Conservation (phyloP, 139 green algal genomes). For the Chlorella ohadii region DNA sequence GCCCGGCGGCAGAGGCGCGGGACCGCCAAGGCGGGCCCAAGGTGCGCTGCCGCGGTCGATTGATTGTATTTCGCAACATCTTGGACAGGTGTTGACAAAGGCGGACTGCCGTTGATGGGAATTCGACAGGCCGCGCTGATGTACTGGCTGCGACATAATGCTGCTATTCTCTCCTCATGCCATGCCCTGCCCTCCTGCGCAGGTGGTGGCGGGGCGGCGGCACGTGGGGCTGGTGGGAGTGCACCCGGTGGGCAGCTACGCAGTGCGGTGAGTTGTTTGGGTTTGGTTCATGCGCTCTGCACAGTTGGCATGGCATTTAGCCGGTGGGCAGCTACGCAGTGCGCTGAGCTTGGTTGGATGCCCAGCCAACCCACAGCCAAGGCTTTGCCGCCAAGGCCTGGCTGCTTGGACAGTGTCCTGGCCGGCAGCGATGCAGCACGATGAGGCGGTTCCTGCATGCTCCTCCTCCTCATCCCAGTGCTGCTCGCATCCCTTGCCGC, state of each 20-base stretch:
- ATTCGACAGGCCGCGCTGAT: too few species aligned
- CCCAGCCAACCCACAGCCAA: too few species aligned
- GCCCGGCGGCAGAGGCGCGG: conserved; percentile 12
- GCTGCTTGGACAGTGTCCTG: neutral
- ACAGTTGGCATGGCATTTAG: too few species aligned
- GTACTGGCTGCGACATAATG: too few species aligned
- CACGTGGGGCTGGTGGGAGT: conserved; percentile 71
- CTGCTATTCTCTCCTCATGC: too few species aligned
- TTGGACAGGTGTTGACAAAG: too few species aligned
- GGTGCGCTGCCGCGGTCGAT: neutral
- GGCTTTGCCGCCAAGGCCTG: neutral
- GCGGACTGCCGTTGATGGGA: too few species aligned
- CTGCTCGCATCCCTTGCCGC: too few species aligned
- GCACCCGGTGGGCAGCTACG: conserved; percentile 73
- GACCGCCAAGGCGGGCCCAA: neutral
- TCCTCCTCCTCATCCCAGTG: too few species aligned
- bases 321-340: conserved; percentile 73
- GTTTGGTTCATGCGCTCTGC: too few species aligned
- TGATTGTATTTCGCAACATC: too few species aligned
- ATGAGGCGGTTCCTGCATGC: too few species aligned
- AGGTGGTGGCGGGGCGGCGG: conserved; percentile 61
- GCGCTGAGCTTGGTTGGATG: conserved; percentile 43
- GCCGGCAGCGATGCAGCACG: neutral
- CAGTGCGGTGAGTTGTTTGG: conserved; percentile 52
- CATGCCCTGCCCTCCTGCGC: neutral